Percentiles rank a stretch among this genome's conserved stretches.
Conservation (phyloP, 371 early-diverging fungal genomes). For the Saksenaea vasiformis region DNA sequence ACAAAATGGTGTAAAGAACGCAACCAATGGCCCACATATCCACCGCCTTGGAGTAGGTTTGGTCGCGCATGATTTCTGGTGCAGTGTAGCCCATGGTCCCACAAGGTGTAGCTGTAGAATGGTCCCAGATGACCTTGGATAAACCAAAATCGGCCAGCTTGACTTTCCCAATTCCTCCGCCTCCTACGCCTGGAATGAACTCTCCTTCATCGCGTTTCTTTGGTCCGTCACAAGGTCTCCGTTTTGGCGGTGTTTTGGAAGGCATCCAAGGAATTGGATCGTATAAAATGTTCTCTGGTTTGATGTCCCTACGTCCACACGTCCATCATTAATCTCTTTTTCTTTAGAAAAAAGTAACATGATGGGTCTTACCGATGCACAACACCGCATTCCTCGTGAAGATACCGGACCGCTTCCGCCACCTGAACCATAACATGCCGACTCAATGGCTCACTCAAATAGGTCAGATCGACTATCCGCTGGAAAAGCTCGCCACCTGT, state of each 20-base stretch:
- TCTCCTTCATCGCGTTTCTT: conserved; percentile 72
- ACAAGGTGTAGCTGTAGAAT: conserved; percentile 86
- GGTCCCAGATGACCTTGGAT: conserved; percentile 81
- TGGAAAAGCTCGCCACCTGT: conserved; percentile 89
- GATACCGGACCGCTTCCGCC: conserved; percentile 84
- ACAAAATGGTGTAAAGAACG: conserved; percentile 86
- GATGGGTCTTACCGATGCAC: conserved; percentile 71
- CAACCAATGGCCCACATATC: conserved; percentile 96
- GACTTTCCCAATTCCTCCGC: conserved; percentile 80
- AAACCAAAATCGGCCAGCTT: conserved; percentile 90
- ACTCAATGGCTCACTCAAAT: conserved; percentile 75
- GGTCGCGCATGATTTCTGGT: conserved; percentile 86
- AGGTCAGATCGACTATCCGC: conserved; percentile 79
- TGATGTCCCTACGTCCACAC: conserved; percentile 79
- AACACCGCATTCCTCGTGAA: conserved; percentile 87
- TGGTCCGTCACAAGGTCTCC: conserved; percentile 40
- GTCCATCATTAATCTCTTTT: neutral
- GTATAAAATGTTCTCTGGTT: conserved; percentile 86
- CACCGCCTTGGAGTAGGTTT: conserved; percentile 81
- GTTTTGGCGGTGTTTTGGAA: conserved; percentile 11
- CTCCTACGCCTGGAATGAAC: conserved; percentile 72
- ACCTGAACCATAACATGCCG: conserved; percentile 90
- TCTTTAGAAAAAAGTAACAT: neutral
- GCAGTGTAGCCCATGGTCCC: conserved; percentile 93
- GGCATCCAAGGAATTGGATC: conserved; percentile 56